A percentile compares a stretch with the other conserved stretches of the same genome.
These are phyloP conservation scores for Monosporascus sp. DNA, from an alignment of 2,329 filamentous ascomycete species.

Conservation along the genomic window DNA sequence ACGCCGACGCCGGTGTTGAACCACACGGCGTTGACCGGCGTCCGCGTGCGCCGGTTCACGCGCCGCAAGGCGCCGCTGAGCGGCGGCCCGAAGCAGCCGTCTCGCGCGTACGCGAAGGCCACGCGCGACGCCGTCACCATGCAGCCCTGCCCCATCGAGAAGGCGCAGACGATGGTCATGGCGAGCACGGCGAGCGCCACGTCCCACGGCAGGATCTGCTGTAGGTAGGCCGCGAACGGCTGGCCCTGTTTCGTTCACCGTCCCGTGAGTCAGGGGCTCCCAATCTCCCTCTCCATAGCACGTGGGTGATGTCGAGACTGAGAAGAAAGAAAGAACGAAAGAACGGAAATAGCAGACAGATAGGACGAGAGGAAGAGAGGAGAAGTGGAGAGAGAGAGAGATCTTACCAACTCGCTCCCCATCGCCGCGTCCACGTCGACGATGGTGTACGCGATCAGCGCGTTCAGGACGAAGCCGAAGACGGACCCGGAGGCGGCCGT, in stretches of 20 bases:
- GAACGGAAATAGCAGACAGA: not conserved
- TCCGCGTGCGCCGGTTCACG: slow-evolving; percentile 57
- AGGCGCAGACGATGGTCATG: slow-evolving; percentile 64
- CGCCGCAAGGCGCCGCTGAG: slow-evolving; percentile 51
- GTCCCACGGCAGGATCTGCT: slow-evolving; percentile 58
- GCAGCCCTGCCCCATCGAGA: slow-evolving; percentile 69
- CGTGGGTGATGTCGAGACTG: no score
- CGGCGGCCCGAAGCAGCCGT: slow-evolving; percentile 60
- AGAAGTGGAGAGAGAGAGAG: no score
- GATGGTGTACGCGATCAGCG: slow-evolving; percentile 69
- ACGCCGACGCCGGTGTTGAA: slow-evolving; percentile 59
- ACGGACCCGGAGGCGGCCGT: slow-evolving; percentile 62
- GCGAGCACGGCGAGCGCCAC: slow-evolving; percentile 58
- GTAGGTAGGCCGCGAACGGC: slow-evolving; percentile 65
- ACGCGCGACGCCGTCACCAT: slow-evolving; percentile 63
- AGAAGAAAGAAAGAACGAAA: not conserved
- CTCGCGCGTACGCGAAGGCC: slow-evolving; percentile 68
- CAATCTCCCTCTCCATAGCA: no score
- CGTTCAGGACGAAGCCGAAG: slow-evolving; percentile 68
- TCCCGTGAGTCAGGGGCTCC: not conserved
- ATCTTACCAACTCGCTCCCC: slow-evolving; percentile 48
- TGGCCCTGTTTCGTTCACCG: slow-evolving; percentile 38
- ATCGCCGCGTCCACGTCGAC: slow-evolving; percentile 56
- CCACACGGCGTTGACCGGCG: slow-evolving; percentile 68
- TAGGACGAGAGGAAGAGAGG: not conserved